Percentiles rank a stretch among this genome's conserved stretches.
phyloP scores from a whole-genome alignment of 371 early-diverging fungal species.

The Mortierella sp. region DNA sequence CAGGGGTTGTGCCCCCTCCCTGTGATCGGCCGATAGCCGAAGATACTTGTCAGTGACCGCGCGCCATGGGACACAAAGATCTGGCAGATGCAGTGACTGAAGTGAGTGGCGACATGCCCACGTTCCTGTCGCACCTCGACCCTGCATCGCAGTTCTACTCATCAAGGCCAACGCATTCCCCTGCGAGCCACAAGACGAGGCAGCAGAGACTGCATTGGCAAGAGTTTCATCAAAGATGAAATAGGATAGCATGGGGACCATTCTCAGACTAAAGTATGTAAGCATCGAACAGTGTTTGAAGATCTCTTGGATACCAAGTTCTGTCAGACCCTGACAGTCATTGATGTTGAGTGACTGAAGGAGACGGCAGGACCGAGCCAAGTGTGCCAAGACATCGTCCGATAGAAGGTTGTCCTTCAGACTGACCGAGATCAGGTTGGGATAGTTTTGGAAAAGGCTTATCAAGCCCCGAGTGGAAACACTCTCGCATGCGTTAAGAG shows the following conservation, averaged over 20 bases:
- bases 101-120: slow-evolving; percentile 38
- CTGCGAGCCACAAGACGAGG: not conserved
- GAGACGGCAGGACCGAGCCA: slow-evolving; percentile 31
- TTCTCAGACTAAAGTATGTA: slow-evolving; percentile 20
- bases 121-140: not conserved
- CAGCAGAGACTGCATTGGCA: not conserved
- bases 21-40: not conserved
- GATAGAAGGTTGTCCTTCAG: slow-evolving; percentile 30
- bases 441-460: slow-evolving; percentile 18
- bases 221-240: slow-evolving; percentile 30
- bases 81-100: slow-evolving; percentile 25
- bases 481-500: slow-evolving; percentile 19
- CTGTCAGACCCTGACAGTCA: slow-evolving; percentile 30
- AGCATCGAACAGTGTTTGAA: slow-evolving; percentile 21
- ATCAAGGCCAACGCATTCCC: not conserved
- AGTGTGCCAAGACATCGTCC: slow-evolving; percentile 26
- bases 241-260: slow-evolving; percentile 24
- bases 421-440: slow-evolving; percentile 20
- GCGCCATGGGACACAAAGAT: slow-evolving; percentile 17
- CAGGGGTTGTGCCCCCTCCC: not conserved
- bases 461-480: slow-evolving; percentile 24
- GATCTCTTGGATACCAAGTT: slow-evolving; percentile 32
- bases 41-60: not conserved
- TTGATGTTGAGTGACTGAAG: slow-evolving; percentile 31
- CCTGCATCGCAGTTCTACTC: too few relatives aligned